Conservation (phyloP, 1,284 basidiomycete species). For the Heterobasidion irregulare region DNA sequence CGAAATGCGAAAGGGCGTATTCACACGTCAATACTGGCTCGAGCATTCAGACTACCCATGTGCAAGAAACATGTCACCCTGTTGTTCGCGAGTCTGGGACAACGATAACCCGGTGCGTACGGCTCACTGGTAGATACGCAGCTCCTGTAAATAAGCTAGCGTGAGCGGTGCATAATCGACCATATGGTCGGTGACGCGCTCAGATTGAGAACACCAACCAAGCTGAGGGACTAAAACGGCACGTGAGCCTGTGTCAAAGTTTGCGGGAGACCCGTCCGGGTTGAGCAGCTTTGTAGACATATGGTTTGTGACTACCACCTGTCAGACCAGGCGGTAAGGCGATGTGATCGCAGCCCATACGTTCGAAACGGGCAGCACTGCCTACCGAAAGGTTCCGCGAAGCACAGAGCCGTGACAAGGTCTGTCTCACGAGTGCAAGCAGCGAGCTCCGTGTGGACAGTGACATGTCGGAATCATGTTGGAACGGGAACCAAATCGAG, state of each 20-base stretch:
- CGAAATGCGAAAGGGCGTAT: background rate
- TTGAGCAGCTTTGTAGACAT: conserved; percentile 59
- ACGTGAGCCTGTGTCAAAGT: conserved; percentile 51
- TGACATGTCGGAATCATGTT: conserved; percentile 30
- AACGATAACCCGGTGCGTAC: conserved; percentile 27
- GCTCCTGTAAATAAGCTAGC: conserved; percentile 13
- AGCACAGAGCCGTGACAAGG: conserved; percentile 39
- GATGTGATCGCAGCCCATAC: background rate
- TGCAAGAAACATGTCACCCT: conserved; percentile 18
- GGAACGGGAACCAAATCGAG: conserved; percentile 61
- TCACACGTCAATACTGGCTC: background rate
- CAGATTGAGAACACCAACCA: conserved; percentile 24
- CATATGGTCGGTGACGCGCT: background rate
- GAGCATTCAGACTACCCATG: too few species aligned
- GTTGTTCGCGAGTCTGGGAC: conserved; percentile 25
- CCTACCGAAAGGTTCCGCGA: conserved; percentile 43
- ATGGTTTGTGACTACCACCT: conserved; percentile 64
- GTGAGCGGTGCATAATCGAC: background rate
- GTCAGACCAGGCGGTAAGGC: background rate
- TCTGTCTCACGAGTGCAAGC: conserved; percentile 43
- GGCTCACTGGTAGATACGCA: conserved; percentile 22
- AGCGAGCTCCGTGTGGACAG: conserved; percentile 30
- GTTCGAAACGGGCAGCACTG: background rate
- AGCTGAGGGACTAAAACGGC: conserved; percentile 59
- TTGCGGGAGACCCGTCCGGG: conserved; percentile 51